Base-by-base conservation (phyloP, 177 flowering plant genomes). In the Tripterygium wilfordii region DNA sequence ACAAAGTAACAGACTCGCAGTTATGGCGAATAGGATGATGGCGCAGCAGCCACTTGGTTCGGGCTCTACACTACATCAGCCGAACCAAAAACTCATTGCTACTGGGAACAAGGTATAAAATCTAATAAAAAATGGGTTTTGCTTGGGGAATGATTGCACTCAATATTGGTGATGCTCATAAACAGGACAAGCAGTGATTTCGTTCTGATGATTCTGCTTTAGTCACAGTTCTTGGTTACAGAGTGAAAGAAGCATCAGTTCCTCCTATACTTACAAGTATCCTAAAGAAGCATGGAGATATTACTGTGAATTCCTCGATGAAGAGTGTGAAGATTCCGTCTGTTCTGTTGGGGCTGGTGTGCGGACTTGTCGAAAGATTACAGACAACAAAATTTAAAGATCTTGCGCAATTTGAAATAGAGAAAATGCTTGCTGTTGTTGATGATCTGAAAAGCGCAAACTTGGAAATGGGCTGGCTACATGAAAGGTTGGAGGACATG, bases 211-310 rank as follows among this genome's bases (percentile, higher is more conserved):
- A 30, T 36, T 8, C 31, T 42, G n/a, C n/a, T n/a, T 35, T 26
- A 43, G 49, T 42, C 36, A 30, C 32, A 10, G 49, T 57, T 1
- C 18, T 22, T 8, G 54, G 43, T 16, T 57, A 57, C 14, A 49
- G 42, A 29, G 63, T 58, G 20, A 37, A 58, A 35, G 28, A 40
- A 16, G 39, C 40, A 36, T 27, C n/a, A 1, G 51, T 15, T 1
- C 46, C 45, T 16, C 13, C n/a, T n/a, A n/a, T 40, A 6, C 51
- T 59, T 5, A 24, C 27, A n/a, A 21, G 4, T 9, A 17, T 59
- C 37, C 13, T 59, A 29, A 42, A 15, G 14, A 59, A 51, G 28
- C 47, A 59, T 44, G 63, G 63, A n/a, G 57, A 59, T 26, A 52
- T 59, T 29, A 57, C 57, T 17, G 51, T 29, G 4, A 45, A 51